Percentiles rank a stretch among this genome's conserved stretches.
Conservation (phyloP, 176 grass and related monocot genomes). For the Oryza australiensis region DNA sequence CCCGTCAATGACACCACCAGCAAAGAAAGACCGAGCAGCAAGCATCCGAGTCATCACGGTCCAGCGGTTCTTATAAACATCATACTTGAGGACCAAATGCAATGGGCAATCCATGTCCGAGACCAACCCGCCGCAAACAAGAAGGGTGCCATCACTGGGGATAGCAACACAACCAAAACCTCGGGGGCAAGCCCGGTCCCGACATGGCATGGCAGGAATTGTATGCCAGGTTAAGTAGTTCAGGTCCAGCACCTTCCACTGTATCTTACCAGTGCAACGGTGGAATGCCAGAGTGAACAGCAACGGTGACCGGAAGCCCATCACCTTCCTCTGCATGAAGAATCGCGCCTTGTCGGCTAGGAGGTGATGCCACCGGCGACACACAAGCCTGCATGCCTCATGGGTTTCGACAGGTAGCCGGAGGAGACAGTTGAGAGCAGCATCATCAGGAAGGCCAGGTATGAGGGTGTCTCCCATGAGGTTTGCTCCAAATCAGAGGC, state of each 20-base stretch:
- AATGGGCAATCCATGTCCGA: constrained; percentile 96
- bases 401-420: constrained; percentile 62
- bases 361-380: constrained; percentile 69
- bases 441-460: constrained; percentile 83
- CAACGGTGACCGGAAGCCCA: constrained; percentile 60
- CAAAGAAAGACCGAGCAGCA: constrained; percentile 79
- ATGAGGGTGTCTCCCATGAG: constrained; percentile 53
- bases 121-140: constrained; percentile 88
- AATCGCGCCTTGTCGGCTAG: constrained; percentile 66
- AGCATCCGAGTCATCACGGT: constrained; percentile 74
- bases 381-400: constrained; percentile 67
- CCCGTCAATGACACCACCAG: constrained; percentile 71
- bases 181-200: constrained; percentile 73
- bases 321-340: constrained; percentile 51
- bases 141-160: constrained; percentile 53
- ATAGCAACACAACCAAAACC: constrained; percentile 84
- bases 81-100: constrained; percentile 84
- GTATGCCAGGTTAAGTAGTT: constrained; percentile 68
- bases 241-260: constrained; percentile 93
- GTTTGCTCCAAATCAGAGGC: background rate
- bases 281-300: constrained; percentile 91
- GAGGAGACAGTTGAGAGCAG: constrained; percentile 84
- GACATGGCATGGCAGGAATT: constrained; percentile 88
- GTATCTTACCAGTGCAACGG: constrained; percentile 90
- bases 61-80: constrained; percentile 71